Conservation (phyloP, 2,329 filamentous ascomycete genomes). For the Talaromyces pinophilus region DNA sequence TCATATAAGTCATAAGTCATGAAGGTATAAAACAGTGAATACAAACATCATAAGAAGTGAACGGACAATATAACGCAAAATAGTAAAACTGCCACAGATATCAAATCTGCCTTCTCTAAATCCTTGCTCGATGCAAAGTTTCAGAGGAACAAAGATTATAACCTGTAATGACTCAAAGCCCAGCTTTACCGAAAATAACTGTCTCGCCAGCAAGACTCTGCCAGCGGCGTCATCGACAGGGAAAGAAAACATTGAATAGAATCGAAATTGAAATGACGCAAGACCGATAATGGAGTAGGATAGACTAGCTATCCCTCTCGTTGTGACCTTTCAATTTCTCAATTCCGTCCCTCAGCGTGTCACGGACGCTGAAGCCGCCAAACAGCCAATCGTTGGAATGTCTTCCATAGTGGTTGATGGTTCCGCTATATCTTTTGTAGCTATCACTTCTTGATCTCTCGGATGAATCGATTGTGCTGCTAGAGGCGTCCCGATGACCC, state of each 20-base stretch:
- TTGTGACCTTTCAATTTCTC: slow-evolving; percentile 35
- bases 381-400: slow-evolving; percentile 57
- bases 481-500: neutral
- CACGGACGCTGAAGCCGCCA: slow-evolving; percentile 50
- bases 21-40: neutral
- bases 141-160: neutral
- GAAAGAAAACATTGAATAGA: neutral
- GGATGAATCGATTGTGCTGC: neutral
- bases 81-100: slow-evolving; percentile 10
- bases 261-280: neutral
- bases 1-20: slow-evolving; percentile 1
- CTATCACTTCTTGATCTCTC: slow-evolving; percentile 33
- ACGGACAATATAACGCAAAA: neutral
- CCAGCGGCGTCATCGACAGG: slow-evolving; percentile 15
- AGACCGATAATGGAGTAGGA: neutral
- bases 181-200: slow-evolving; percentile 17
- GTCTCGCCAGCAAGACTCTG: slow-evolving; percentile 21
- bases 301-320: slow-evolving; percentile 34
- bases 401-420: slow-evolving; percentile 49
- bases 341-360: slow-evolving; percentile 47
- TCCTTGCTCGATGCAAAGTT: neutral
- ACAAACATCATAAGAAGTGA: neutral
- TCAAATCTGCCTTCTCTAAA: slow-evolving; percentile 12
- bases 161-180: slow-evolving; percentile 16
- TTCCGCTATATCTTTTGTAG: slow-evolving; percentile 43